Evolutionary conservation across 2,329 filamentous ascomycete species (phyloP).

Genomic region (Ambrosiella xylebori): DNA sequence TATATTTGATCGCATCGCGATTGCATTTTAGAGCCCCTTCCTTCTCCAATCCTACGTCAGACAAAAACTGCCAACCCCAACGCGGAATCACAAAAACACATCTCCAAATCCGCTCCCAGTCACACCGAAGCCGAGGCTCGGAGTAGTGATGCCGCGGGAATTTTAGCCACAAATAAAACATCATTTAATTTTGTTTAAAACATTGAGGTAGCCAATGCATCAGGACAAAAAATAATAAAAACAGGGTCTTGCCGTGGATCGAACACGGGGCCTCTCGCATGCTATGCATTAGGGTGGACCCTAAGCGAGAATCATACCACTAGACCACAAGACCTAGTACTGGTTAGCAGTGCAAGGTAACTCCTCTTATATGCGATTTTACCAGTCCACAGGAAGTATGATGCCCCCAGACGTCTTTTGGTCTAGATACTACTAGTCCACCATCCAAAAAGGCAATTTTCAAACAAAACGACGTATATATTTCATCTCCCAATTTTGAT

Average conservation of each 20-base stretch:
- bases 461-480: not conserved
- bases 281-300: slow-evolving; percentile 24
- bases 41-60: not conserved
- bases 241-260: slow-evolving; percentile 15
- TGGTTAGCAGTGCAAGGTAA: not conserved
- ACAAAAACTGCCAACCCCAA: not conserved
- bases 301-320: slow-evolving; percentile 59
- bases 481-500: not conserved
- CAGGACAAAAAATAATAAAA: not conserved
- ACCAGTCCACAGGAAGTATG: too few species aligned
- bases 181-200: not conserved
- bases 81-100: not conserved
- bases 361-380: too few species aligned
- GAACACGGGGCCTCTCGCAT: slow-evolving; percentile 17
- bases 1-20: too few species aligned
- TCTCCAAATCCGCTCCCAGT: not conserved
- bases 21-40: not conserved
- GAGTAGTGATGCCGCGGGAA: not conserved
- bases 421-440: too few species aligned
- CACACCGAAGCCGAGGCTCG: not conserved
- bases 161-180: not conserved
- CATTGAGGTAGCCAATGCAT: not conserved
- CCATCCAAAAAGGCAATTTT: not conserved
- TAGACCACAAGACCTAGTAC: slow-evolving; percentile 30
- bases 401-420: too few species aligned